These are phyloP conservation scores for Leishmania braziliensis DNA, from an alignment of 208 protist genomes.

Conservation along the genomic window DNA sequence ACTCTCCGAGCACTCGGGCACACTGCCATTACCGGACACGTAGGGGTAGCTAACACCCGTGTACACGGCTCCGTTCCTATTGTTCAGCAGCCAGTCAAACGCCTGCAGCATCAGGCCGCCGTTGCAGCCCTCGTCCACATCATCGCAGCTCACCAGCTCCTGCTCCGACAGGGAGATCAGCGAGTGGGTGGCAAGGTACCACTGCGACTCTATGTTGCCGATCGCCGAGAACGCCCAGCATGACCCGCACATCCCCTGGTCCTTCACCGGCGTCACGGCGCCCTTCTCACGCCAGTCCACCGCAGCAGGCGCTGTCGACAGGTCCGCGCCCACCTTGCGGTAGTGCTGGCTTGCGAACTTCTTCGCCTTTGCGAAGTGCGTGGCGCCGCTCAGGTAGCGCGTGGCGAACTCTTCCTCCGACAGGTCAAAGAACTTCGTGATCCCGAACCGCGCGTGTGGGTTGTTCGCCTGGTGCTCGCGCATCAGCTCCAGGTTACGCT, in stretches of 20 bases:
- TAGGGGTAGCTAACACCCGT: slow-evolving; percentile 78
- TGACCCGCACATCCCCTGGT: slow-evolving; percentile 94
- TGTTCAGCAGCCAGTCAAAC: slow-evolving; percentile 69
- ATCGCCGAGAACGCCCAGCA: slow-evolving; percentile 95
- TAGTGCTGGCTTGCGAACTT: slow-evolving; percentile 10
- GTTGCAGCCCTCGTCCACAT: slow-evolving; percentile 76
- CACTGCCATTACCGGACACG: not conserved
- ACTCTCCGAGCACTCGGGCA: not conserved
- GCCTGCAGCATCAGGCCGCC: slow-evolving; percentile 90
- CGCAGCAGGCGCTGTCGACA: not conserved
- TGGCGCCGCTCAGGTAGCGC: slow-evolving; percentile 43
- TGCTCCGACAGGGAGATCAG: slow-evolving; percentile 91
- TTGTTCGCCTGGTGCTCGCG: slow-evolving; percentile 39
- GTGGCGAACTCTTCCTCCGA: slow-evolving; percentile 51
- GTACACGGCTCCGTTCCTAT: slow-evolving; percentile 62
- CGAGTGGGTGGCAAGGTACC: slow-evolving; percentile 50
- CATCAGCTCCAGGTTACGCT: slow-evolving; percentile 43
- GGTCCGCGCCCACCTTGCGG: slow-evolving; percentile 9
- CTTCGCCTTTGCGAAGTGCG: slow-evolving; percentile 34
- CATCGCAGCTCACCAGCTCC: slow-evolving; percentile 94
- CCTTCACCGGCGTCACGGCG: slow-evolving; percentile 92
- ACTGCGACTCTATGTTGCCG: slow-evolving; percentile 75
- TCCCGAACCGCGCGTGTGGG: slow-evolving; percentile 57
- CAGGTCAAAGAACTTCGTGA: slow-evolving; percentile 69
- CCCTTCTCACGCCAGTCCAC: slow-evolving; percentile 86